Base-by-base conservation (phyloP, 441 rosid genomes). In the Capsella rubella region DNA sequence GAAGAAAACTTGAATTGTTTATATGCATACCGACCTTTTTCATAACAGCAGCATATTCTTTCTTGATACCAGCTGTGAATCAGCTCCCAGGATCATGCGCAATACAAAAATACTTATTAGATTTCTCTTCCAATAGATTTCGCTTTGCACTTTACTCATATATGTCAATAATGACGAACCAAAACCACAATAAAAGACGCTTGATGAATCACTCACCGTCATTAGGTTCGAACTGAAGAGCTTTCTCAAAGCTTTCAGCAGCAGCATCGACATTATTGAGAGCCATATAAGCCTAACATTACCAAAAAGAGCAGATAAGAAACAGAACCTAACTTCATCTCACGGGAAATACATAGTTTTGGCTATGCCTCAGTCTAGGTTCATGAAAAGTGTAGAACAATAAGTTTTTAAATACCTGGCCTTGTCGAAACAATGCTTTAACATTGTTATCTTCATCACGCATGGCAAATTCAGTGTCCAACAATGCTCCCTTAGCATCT, bases 401-500 rank as follows among this genome's bases (percentile, higher is more conserved):
- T 67, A 34, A 60, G 60, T 31, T 62, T 67, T 32, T 0, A 57
- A 34, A 64, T 77, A 92, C 99, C 97, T 92, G 97, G 72, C 99
- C 99, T 80, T 88, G 98, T 28, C 97, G 97, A 83, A 92, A 92
- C 76, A 92, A 80, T 69, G 99, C 98, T 85, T 95, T 90, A 55
- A 82, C 96, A 79, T 87, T 90, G 83, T 89, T 80, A 49, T 91
- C 95, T 56, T 90, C 93, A 53, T 93, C 97, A 35, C 98, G 92
- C 80, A 93, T 86, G 25, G 97, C 99, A 77, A 91, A 89, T 54
- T 92, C 98, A 12, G 93, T 83, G 69, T 91, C 97, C 78, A 88
- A 71, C 67, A 93, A 77, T 0, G 98, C 98, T 78, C 99, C 98
- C 79, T 90, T 91, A 16, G 87, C 82, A 78, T 95, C 99, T 49